phyloP scores from a whole-genome alignment of 352 stramenopile genomes.

The Phytophthora nicotianae region DNA sequence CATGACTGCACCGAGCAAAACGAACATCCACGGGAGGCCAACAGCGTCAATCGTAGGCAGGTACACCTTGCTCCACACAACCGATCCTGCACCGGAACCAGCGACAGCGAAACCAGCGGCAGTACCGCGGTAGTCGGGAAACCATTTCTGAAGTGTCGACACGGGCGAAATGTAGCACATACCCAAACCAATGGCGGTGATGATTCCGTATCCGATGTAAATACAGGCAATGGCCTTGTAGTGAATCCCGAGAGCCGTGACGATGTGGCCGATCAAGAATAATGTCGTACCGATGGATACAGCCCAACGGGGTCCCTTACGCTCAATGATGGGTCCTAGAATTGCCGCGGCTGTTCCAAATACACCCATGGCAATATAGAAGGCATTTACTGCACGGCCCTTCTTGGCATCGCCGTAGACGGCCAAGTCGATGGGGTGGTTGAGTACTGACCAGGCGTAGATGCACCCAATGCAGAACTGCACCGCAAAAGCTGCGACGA shows the following conservation, averaged over 20 bases:
- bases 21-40: conserved; percentile 51
- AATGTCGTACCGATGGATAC: conserved; percentile 54
- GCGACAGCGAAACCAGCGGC: conserved; percentile 73
- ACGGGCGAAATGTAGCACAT: conserved; percentile 82
- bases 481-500: conserved; percentile 47
- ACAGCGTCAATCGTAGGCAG: conserved; percentile 57
- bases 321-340: conserved; percentile 75
- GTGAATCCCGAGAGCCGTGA: conserved; percentile 57
- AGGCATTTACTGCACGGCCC: conserved; percentile 69
- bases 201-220: conserved; percentile 73
- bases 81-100: conserved; percentile 62
- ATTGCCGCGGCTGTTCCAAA: conserved; percentile 65
- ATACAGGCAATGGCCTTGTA: conserved; percentile 51
- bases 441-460: conserved; percentile 82
- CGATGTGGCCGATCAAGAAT: conserved; percentile 58
- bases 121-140: conserved; percentile 73
- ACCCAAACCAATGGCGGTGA: conserved; percentile 66
- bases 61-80: conserved; percentile 75
- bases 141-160: conserved; percentile 80
- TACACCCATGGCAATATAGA: conserved; percentile 73
- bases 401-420: conserved; percentile 55
- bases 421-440: conserved; percentile 64
- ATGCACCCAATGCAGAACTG: conserved; percentile 79
- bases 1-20: conserved; percentile 58
- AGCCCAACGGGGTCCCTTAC: conserved; percentile 54